Evolutionary conservation across 495 filamentous ascomycete species (phyloP), one percentile per base, ranked within the genome.

Genomic region (Copromyces sp.): DNA sequence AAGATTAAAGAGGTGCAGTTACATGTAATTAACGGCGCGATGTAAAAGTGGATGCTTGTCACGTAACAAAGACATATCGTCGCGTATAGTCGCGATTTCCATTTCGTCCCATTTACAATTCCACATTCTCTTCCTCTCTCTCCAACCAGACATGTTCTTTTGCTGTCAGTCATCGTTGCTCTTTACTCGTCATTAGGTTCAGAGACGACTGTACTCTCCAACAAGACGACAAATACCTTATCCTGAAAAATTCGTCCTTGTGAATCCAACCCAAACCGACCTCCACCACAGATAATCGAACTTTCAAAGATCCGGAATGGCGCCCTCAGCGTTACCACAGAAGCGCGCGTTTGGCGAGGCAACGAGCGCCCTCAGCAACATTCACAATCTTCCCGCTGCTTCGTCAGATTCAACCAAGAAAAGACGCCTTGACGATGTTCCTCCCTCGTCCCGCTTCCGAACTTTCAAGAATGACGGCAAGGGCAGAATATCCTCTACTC

Each of bases 401-500:
- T 70, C 73, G 1, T 68, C 75, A 70, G 73, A 80, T 11, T 70
- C 73, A 6, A 59, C 75, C 61, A 98, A 98, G 83, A 95, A 93
- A 81, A 84, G 91, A 38, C 94, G 94, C 78, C 84, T 96, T 71
- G 92, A 94, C 39, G 78, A 83, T 9, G 75, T 82, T 39, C 65
- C 47, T 2, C 87, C 87, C 68, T 81, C 84, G 68, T 79, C 81
- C 37, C 81, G 85, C 41, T 84, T 89, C 73, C 88, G 89, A 74
- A 85, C 87, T 65, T 88, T 88, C 17, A 87, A 90, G 75, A 87
- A 85, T 74, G 83, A 82, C 7, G 82, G 84, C 11, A 90, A 88
- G 79, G 87, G 86, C 42, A 90, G 86, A 73, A 78, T 90, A 40
- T 88, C 88, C 40, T 95, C 93, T 0, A 95, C 88, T 74, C 94